Evolutionary conservation across 495 filamentous ascomycete genomes (phyloP).

Genomic region (Sporormia fimetaria): DNA sequence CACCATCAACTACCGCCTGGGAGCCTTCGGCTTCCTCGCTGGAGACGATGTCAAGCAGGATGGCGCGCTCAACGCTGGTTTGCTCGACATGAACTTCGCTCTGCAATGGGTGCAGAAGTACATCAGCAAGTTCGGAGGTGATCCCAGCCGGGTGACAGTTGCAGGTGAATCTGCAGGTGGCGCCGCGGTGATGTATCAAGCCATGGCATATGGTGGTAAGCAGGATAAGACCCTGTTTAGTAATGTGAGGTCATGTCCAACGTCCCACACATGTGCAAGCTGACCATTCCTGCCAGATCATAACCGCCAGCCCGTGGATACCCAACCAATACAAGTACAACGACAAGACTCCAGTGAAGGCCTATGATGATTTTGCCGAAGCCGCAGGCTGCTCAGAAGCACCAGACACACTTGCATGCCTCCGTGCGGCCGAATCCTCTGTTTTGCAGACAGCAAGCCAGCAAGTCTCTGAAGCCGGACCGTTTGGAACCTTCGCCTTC

Average conservation of each 20-base stretch:
- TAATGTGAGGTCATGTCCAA: slow-evolving; percentile 25
- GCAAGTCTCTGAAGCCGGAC: slow-evolving; percentile 37
- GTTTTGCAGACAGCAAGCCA: slow-evolving; percentile 47
- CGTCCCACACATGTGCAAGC: not conserved
- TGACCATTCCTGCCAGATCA: slow-evolving; percentile 34
- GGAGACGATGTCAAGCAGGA: slow-evolving; percentile 27
- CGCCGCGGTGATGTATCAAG: slow-evolving; percentile 41
- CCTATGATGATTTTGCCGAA: slow-evolving; percentile 46
- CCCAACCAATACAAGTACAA: slow-evolving; percentile 42
- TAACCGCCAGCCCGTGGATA: slow-evolving; percentile 43
- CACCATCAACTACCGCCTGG: slow-evolving; percentile 31
- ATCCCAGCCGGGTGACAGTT: slow-evolving; percentile 32
- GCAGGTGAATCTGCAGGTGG: slow-evolving; percentile 33
- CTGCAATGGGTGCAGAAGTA: slow-evolving; percentile 32
- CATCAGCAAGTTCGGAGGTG: slow-evolving; percentile 35
- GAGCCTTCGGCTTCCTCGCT: slow-evolving; percentile 30
- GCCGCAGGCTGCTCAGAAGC: slow-evolving; percentile 39
- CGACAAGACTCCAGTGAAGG: slow-evolving; percentile 39
- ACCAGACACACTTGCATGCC: slow-evolving; percentile 43
- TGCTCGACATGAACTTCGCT: slow-evolving; percentile 36
- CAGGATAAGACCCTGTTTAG: slow-evolving; percentile 32
- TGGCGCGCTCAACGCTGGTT: slow-evolving; percentile 30
- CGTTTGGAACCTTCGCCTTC: slow-evolving; percentile 47
- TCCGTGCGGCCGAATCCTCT: slow-evolving; percentile 40
- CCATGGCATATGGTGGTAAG: slow-evolving; percentile 42